Percentiles rank a stretch among this genome's conserved stretches.
Conservation (phyloP, 331 rosid genomes). For the Cucumis variabilis region DNA sequence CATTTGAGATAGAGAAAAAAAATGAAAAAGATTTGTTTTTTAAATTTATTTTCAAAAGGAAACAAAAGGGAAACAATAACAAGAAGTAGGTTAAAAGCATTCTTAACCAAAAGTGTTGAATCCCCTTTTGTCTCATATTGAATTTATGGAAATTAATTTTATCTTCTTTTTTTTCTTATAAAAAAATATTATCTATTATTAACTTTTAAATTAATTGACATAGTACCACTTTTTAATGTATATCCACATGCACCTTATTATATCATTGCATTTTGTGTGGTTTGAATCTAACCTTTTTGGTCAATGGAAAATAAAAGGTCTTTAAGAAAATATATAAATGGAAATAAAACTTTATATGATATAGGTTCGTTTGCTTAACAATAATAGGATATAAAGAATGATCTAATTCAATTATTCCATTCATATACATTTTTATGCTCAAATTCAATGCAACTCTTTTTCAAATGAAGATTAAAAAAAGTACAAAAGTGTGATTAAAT, state of each 20-base stretch:
- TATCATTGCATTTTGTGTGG: slow-evolving; percentile 4
- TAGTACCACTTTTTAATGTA: not conserved
- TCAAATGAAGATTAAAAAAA: not conserved
- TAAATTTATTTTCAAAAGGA: slow-evolving; percentile 37
- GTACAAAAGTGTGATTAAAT: not conserved
- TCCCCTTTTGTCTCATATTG: slow-evolving; percentile 41
- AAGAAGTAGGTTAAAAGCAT: slow-evolving; percentile 64
- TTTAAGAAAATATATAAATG: not conserved
- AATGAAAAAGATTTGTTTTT: not conserved
- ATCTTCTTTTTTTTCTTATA: too few relatives aligned
- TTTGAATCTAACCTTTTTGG: not conserved
- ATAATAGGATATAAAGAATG: not conserved
- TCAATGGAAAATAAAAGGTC: not conserved
- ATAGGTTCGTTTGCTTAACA: not conserved
- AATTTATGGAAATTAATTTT: slow-evolving; percentile 11
- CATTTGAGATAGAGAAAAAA: slow-evolving; percentile 2
- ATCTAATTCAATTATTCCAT: not conserved
- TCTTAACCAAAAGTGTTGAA: slow-evolving; percentile 49
- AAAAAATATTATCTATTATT: not conserved
- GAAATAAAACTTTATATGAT: not conserved
- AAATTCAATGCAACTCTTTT: not conserved
- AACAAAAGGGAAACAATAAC: slow-evolving; percentile 57
- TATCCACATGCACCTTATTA: slow-evolving; percentile 26
- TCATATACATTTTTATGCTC: not conserved
- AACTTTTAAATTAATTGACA: not conserved